Conservation (phyloP, 1,284 basidiomycete genomes). For the Ganoderma lucidum region DNA sequence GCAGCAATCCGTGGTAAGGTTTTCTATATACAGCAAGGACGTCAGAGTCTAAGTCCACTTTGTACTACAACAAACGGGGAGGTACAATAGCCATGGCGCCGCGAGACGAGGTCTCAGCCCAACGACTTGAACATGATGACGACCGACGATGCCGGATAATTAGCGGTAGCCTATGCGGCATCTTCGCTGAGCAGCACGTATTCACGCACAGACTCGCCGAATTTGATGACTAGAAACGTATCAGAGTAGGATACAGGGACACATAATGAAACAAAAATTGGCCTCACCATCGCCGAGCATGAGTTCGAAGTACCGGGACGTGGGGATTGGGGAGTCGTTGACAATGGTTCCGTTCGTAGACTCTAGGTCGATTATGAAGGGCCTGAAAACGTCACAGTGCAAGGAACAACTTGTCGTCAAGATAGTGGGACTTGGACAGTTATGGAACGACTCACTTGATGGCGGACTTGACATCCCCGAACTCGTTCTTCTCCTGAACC, state of each 20-base stretch:
- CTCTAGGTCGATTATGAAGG: conserved; percentile 96
- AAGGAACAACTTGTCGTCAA: conserved; percentile 7
- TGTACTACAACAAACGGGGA: conserved; percentile 23
- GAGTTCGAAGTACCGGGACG: conserved; percentile 92
- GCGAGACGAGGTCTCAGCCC: background rate
- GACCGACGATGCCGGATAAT: background rate
- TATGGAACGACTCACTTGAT: conserved; percentile 65
- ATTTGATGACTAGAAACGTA: conserved; percentile 80
- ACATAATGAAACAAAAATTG: conserved; percentile 3
- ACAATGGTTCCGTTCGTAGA: conserved; percentile 96
- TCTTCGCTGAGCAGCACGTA: conserved; percentile 91
- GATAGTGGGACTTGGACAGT: background rate
- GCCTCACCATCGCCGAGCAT: conserved; percentile 87
- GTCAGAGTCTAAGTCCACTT: background rate
- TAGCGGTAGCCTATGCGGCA: conserved; percentile 48
- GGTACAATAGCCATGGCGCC: conserved; percentile 18
- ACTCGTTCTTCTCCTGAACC: conserved; percentile 88
- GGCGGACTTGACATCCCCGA: conserved; percentile 77
- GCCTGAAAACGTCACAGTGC: conserved; percentile 55
- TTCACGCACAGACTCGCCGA: conserved; percentile 87
- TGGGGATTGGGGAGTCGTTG: conserved; percentile 87
- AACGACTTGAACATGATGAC: background rate
- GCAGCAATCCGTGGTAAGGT: background rate
- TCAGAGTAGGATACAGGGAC: background rate
- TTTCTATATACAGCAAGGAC: background rate